Conservation (phyloP, 73 alveolate genomes). For the Breviolum minutum region DNA sequence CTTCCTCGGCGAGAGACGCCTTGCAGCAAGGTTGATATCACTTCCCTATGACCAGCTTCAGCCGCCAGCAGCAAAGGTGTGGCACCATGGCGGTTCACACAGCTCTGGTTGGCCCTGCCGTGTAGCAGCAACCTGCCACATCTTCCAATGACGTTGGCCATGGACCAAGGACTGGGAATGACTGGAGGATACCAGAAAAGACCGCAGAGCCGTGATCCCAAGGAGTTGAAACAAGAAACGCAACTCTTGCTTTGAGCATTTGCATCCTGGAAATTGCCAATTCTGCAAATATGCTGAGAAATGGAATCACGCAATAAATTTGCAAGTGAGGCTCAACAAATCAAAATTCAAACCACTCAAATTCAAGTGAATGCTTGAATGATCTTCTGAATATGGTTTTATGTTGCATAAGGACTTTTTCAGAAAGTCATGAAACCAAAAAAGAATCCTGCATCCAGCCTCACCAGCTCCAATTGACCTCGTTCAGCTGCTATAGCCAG, state of each 20-base stretch:
- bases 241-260: background rate
- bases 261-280: background rate
- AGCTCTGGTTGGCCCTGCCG: background rate
- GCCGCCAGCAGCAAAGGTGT: constrained; percentile 38
- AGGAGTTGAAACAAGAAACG: background rate
- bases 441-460: background rate
- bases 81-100: constrained; percentile 6
- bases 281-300: too few relatives aligned
- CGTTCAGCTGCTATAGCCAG: constrained; percentile 3
- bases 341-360: too few relatives aligned
- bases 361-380: too few relatives aligned
- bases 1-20: too few relatives aligned
- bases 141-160: too few relatives aligned
- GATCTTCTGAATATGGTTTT: too few relatives aligned
- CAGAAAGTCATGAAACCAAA: background rate
- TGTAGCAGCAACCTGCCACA: constrained; percentile 10
- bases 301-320: too few relatives aligned
- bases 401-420: background rate
- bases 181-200: too few relatives aligned
- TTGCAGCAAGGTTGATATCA: background rate
- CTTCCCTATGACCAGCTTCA: constrained; percentile 42
- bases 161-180: background rate
- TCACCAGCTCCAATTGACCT: background rate
- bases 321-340: too few relatives aligned
- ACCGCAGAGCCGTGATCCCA: background rate